Base-by-base conservation (phyloP, 2,329 filamentous ascomycete genomes). In the Apiospora arundinis region DNA sequence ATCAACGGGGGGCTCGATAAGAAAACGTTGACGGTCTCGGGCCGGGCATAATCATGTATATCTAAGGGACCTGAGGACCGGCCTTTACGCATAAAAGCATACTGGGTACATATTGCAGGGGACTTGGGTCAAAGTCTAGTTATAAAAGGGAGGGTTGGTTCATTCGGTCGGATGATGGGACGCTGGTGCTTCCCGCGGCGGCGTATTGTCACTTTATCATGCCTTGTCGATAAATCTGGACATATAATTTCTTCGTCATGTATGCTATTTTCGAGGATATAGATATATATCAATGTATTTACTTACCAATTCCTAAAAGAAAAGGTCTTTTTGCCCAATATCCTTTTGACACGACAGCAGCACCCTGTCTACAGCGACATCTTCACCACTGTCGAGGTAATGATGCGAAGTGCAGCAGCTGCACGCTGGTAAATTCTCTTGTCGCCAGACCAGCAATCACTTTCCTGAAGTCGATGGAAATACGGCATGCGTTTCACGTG, bases 1-100 rank as follows among this genome's bases (percentile, higher is more conserved):
- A 72, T 67, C 16, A 21, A 69, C 8, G 75, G 75, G 42, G 73
- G 74, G 18, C 73, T 75, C 21, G 74, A 77, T 28, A 76, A 69
- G 46, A 74, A 74, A 28, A 67, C 23, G 1, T 69, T 71, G 42
- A 70, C 18, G 16, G 56, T 63, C 28, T 40, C 56, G 18, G 32
- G 56, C 18, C 42, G 42, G 42, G 42, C 12, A 14, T 45, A 16
- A 16, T 45, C 16, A 14, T n/a, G n/a, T n/a, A n/a, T n/a, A n/a
- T n/a, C n/a, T n/a, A n/a, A n/a, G n/a, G n/a, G n/a, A n/a, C n/a
- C n/a, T n/a, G n/a, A n/a, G n/a, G n/a, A n/a, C n/a, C n/a, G n/a
- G n/a, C n/a, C n/a, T 4, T 12, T 4, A 3, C 42, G 28, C 23
- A 56, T 14, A 21, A 1, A 18, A 4, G 6, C 4, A 56, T 25